phyloP scores from a whole-genome alignment of 164 flowering plant species.

The Nymphaea colorata region DNA sequence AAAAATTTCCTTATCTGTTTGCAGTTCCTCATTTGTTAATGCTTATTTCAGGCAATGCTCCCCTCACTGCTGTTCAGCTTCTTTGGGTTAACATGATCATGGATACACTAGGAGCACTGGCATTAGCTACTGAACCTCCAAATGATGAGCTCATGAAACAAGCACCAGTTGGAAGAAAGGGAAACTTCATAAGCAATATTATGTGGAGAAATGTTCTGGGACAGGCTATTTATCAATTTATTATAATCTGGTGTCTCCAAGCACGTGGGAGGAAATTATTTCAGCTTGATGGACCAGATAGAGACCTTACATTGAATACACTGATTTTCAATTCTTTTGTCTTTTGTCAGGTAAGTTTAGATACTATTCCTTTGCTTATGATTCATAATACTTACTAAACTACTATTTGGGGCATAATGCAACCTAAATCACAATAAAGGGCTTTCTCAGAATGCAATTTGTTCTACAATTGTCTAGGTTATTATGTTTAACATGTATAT shows the following conservation, averaged over 20 bases:
- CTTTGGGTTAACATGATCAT: constrained; percentile 98
- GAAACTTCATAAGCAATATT: constrained; percentile 73
- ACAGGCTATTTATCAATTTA: constrained; percentile 77
- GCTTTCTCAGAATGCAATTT: too few species aligned
- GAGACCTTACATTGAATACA: constrained; percentile 65
- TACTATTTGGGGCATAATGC: too few species aligned
- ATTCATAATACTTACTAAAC: too few species aligned
- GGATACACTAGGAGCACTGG: constrained; percentile 97
- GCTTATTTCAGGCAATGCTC: constrained; percentile 51
- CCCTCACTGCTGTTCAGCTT: constrained; percentile 92
- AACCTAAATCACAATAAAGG: too few species aligned
- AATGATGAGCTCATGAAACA: constrained; percentile 72
- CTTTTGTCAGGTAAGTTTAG: constrained; percentile 68
- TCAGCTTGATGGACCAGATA: constrained; percentile 48
- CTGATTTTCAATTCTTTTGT: constrained; percentile 84
- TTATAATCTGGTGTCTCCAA: constrained; percentile 76
- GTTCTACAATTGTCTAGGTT: too few species aligned
- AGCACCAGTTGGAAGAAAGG: constrained; percentile 85
- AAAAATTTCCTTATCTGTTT: background rate
- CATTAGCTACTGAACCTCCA: constrained; percentile 93
- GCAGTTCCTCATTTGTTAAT: background rate
- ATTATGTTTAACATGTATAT: too few species aligned
- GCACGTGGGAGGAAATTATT: constrained; percentile 49
- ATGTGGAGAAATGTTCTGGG: constrained; percentile 97
- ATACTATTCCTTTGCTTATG: too few species aligned